Evolutionary conservation across 495 filamentous ascomycete genomes (phyloP).

Genomic region (Aspergillus leporis): DNA sequence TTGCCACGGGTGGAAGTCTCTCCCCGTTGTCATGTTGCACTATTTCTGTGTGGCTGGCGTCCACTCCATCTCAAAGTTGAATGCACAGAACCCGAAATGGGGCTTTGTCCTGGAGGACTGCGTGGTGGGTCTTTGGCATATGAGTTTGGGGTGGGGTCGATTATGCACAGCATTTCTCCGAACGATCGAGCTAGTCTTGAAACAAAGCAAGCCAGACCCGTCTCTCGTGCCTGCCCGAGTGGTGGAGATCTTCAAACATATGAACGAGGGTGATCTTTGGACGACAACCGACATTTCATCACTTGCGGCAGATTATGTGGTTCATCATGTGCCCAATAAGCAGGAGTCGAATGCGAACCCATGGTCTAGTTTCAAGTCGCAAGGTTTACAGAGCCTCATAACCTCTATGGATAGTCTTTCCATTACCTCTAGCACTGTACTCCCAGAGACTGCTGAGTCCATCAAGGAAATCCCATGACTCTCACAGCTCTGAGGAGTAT

Average conservation of each 20-base stretch:
- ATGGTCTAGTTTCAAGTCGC: constrained; percentile 2
- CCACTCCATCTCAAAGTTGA: constrained; percentile 21
- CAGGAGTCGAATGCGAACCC: neutral
- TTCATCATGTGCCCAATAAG: constrained; percentile 19
- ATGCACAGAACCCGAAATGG: constrained; percentile 23
- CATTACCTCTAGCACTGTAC: neutral
- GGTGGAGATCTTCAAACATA: constrained; percentile 20
- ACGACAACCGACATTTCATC: constrained; percentile 21
- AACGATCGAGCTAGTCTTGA: constrained; percentile 26
- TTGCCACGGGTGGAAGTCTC: constrained; percentile 27
- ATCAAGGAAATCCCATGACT: neutral
- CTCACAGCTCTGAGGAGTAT: neutral
- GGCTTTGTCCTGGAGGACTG: constrained; percentile 27
- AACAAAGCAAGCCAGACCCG: constrained; percentile 15
- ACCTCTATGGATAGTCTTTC: constrained; percentile 10
- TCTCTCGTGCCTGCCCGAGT: constrained; percentile 21
- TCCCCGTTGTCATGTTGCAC: constrained; percentile 34
- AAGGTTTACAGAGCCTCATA: constrained; percentile 16
- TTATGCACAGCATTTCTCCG: constrained; percentile 30
- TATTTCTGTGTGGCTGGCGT: constrained; percentile 29
- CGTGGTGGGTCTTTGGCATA: constrained; percentile 29
- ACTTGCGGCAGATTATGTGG: constrained; percentile 28
- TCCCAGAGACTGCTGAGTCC: neutral
- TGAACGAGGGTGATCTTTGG: constrained; percentile 20
- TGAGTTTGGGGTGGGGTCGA: constrained; percentile 32